phyloP scores from a whole-genome alignment of 2,329 filamentous ascomycete species.

The Colletotrichum sp. region DNA sequence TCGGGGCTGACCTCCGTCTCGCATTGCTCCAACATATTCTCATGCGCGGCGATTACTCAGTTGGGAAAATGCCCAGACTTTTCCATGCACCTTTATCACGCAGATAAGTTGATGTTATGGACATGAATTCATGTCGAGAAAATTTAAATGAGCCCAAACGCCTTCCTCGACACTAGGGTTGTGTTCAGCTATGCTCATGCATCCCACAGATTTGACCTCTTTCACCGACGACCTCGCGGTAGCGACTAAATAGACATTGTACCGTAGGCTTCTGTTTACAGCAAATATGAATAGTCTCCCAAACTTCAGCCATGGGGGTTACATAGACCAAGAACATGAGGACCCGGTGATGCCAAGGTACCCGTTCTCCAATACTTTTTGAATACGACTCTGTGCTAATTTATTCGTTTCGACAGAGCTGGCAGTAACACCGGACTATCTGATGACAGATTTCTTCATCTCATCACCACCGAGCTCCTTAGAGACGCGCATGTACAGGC shows the following conservation, averaged over 20 bases:
- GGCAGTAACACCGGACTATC: neutral
- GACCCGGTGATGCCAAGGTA: neutral
- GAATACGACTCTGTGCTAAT: neutral
- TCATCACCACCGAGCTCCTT: neutral
- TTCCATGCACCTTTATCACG: neutral
- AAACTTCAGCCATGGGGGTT: neutral
- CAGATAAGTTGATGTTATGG: neutral
- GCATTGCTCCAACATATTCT: neutral
- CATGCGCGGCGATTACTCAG: neutral
- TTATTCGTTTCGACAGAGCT: neutral
- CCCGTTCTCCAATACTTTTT: neutral
- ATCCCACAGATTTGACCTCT: neutral
- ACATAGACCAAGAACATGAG: neutral
- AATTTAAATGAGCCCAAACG: neutral
- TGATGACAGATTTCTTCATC: neutral
- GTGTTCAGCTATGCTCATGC: neutral
- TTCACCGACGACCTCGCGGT: neutral
- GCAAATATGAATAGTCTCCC: neutral
- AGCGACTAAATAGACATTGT: neutral
- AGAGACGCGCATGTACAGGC: neutral
- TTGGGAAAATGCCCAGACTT: neutral
- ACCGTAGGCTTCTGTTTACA: neutral
- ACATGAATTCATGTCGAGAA: neutral
- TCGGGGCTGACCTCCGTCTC: neutral
- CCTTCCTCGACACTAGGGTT: neutral